Evolutionary conservation across 179 eudicot genomes (phyloP), one percentile per base, ranked within the genome.

Genomic region (Silene coronaria): DNA sequence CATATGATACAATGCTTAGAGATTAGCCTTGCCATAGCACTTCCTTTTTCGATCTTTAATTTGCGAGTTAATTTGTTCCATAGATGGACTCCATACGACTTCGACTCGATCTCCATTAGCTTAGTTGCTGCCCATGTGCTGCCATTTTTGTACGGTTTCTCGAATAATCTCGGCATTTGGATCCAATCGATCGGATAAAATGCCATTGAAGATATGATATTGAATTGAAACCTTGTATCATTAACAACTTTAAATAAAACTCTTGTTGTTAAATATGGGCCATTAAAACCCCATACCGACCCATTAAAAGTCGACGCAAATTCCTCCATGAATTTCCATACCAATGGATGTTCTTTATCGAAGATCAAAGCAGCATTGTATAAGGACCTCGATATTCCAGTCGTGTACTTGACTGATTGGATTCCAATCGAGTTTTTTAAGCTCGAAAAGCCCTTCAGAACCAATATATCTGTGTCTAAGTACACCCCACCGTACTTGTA

Each of bases 401-500:
- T 68, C 0, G 17, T 22, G 0, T 24, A 30, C 17, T 86, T 79
- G 0, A 76, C 75, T 8, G 88, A 79, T 55, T 93, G 98, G 2
- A 91, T 87, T 7, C 96, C 97, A 16, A 93, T 86, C 0, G 88
- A 74, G 46, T 93, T 93, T 53, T 81, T 86, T 36, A 93, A 48
- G 2, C 76, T 79, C 0, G 89, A 86, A 51, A 91, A 46, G 27
- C 83, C 84, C 22, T 86, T 87, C 42, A 91, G 42, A 11, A 88
- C 72, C 26, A 93, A 79, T 58, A 93, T 77, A 79, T 93, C 98
- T 0, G 82, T 83, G 26, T 93, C 98, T 6, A 93, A 24, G 67
- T 93, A 93, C 9, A 90, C 78, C 0, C 97, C 98, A 0, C 98
- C 97, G 5, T 87, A 93, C 51, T 90, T 91, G 80, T 93, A 88